Base-by-base conservation (phyloP, 495 filamentous ascomycete species). In the Aspergillus diversus region DNA sequence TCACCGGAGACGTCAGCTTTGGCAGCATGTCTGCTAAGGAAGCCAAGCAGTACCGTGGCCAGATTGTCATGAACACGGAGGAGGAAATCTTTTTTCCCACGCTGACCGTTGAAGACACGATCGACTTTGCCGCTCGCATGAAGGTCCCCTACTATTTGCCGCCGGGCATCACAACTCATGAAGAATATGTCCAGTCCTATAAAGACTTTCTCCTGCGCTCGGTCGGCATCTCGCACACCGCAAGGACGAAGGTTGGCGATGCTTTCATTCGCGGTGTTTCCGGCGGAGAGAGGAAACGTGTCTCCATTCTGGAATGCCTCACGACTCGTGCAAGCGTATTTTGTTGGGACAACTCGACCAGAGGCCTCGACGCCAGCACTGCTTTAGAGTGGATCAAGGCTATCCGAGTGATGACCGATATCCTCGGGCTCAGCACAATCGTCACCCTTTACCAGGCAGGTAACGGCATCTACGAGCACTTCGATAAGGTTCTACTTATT, bases 231-330 rank as follows among this genome's bases (percentile, higher is more conserved):
- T 85, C 90, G 61, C 91, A 95, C 67, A 95, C 91, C 0, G 80
- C 83, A 31, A 79, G 91, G 66, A 96, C 92, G 0, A 88, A 92
- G 63, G 90, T 95, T 15, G 92, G 92, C 12, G 88, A 92, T 64
- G 84, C 86, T 4, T 91, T 87, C 63, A 83, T 93, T 35, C 90
- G 92, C 12, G 92, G 92, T 67, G 86, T 96, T 11, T 91, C 88
- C 6, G 92, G 92, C 35, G 92, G 92, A 50, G 92, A 96, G 74
- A 86, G 92, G 55, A 91, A 91, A 69, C 86, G 87, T 57, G 86
- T 90, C 4, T 87, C 84, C 0, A 89, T 90, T 71, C 83, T 87
- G 1, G 88, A 91, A 66, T 87, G 84, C 4, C 67, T 90, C 17
- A 84, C 87, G 3, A 81, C 85, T 5, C 84, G 87, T 57, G 83